phyloP scores from a whole-genome alignment of 805 yeast genomes.

The Schwanniomyces vanrijiae region DNA sequence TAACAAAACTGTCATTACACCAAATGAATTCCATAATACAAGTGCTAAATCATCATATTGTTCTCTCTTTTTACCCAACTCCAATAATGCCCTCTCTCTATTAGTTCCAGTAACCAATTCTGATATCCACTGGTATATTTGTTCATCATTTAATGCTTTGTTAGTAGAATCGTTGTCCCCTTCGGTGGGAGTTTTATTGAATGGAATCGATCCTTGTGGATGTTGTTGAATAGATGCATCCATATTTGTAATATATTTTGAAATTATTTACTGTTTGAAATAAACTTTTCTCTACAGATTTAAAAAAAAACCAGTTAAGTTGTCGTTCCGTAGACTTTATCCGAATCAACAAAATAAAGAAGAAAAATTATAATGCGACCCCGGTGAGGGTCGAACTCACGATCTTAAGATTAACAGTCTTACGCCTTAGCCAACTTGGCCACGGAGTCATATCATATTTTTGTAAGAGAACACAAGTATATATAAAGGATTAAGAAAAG shows the following conservation, averaged over 20 bases:
- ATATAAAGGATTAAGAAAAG: no score
- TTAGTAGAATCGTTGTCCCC: slow-evolving; percentile 8
- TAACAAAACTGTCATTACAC: slow-evolving; percentile 88
- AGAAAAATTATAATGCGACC: slow-evolving; percentile 15
- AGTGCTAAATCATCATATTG: slow-evolving; percentile 91
- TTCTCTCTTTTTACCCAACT: slow-evolving; percentile 90
- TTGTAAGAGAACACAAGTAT: no score
- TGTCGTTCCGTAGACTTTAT: background rate
- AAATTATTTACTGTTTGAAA: background rate
- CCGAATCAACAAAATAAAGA: background rate
- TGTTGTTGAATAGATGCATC: slow-evolving; percentile 11
- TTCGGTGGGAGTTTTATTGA: background rate
- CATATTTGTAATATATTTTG: slow-evolving; percentile 5
- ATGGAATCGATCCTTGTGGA: slow-evolving; percentile 1
- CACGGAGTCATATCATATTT: slow-evolving; percentile 20
- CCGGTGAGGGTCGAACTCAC: slow-evolving; percentile 28
- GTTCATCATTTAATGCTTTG: slow-evolving; percentile 57
- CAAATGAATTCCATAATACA: slow-evolving; percentile 93
- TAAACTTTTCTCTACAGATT: background rate
- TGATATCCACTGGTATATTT: slow-evolving; percentile 85
- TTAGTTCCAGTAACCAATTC: slow-evolving; percentile 89
- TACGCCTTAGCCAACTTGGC: slow-evolving; percentile 31
- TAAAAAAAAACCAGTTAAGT: background rate
- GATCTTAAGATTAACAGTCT: slow-evolving; percentile 27
- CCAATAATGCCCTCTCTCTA: slow-evolving; percentile 89